Evolutionary conservation across 2,329 filamentous ascomycete species (phyloP).

Genomic region (Cylindrodendrum hubeiense): DNA sequence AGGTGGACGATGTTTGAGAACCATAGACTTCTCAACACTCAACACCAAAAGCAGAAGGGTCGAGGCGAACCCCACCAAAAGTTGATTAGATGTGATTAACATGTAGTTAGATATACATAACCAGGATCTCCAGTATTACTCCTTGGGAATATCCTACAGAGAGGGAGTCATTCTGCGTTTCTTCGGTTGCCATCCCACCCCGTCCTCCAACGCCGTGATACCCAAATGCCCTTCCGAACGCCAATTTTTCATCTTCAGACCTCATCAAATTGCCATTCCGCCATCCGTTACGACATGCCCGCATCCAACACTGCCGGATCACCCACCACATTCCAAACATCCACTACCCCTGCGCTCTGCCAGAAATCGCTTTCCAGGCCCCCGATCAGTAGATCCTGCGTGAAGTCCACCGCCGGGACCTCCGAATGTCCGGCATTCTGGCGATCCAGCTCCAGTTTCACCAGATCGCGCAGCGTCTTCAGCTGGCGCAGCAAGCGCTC

Average conservation of each 20-base stretch:
- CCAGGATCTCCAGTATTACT: neutral
- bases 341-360: slow-evolving; percentile 39
- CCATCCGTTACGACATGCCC: slow-evolving; percentile 16
- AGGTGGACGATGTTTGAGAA: slow-evolving; percentile 40
- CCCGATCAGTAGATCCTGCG: slow-evolving; percentile 38
- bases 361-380: slow-evolving; percentile 44
- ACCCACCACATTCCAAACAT: slow-evolving; percentile 45
- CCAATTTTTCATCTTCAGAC: neutral
- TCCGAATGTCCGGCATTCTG: slow-evolving; percentile 37
- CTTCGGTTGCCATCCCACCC: neutral
- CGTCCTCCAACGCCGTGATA: slow-evolving; percentile 2
- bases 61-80: neutral
- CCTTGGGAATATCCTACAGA: slow-evolving; percentile 1
- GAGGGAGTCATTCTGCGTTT: neutral
- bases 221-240: neutral
- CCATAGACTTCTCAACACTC: neutral
- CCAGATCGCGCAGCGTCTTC: slow-evolving; percentile 46
- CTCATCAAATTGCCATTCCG: neutral
- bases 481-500: slow-evolving; percentile 49
- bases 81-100: neutral
- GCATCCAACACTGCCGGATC: slow-evolving; percentile 42
- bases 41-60: neutral
- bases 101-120: slow-evolving; percentile 11
- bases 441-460: slow-evolving; percentile 47
- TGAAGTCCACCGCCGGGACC: slow-evolving; percentile 33